Base-by-base conservation (phyloP, 495 filamentous ascomycete genomes). In the Aspergillus kassunensis region DNA sequence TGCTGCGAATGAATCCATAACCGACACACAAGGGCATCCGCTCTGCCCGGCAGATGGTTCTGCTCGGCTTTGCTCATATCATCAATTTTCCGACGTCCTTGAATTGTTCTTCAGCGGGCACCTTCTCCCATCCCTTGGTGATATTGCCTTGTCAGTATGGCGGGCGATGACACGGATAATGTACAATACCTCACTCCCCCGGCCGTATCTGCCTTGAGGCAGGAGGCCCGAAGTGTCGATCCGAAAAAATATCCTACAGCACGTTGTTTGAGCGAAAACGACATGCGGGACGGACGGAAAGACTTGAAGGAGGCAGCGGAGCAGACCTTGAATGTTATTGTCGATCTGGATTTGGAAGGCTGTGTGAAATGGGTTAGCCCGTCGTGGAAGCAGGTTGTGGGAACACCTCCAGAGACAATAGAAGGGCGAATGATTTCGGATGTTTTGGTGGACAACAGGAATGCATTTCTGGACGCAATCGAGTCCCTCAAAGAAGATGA, bases 231-330 rank as follows among this genome's bases (percentile, higher is more conserved):
- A 44, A 69, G 56, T 9, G 59, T 68, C 54, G 61, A 65, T 53
- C 65, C 70, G 52, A 74, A 69, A 53, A 64, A 75, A 27, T 62
- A 61, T 11, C 64, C 71, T 19, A 80, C 85, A 77, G 76, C 76
- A 55, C 76, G 86, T 40, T 74, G 81, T 8, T 65, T 79, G 44
- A 88, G 82, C 59, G 77, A 81, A 56, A 78, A 82, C 64, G 74
- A 87, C 56, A 87, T 89, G 57, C 80, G 81, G 44, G 84, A 83
- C 53, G 93, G 95, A 70, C 80, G 90, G 46, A 88, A 95, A 65
- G 93, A 97, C 63, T 79, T 98, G 60, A 91, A 89, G 61, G 86
- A 95, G 72, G 95, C 91, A 18, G 93, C 93, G 19, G 93, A 98
- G 69, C 90, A 97, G 73, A 96, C 89, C 9, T 75, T 93, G 63